These are phyloP conservation scores for Pichia sorboxylosa DNA, from an alignment of 1,139 yeast species.

Conservation along the genomic window DNA sequence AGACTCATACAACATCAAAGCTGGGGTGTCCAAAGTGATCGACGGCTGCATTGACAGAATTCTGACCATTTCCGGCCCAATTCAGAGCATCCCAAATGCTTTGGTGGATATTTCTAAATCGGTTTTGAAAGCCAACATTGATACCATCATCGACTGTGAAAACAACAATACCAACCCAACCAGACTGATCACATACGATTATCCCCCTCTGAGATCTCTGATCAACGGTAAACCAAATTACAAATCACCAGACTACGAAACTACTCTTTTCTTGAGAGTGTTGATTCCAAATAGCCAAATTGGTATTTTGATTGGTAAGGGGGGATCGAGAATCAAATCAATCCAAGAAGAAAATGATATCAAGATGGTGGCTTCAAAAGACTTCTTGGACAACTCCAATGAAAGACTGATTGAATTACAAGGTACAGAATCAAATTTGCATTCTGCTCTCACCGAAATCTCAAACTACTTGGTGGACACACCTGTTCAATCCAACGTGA, in stretches of 20 bases:
- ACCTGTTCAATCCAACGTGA: constrained; percentile 45
- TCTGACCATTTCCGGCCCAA: constrained; percentile 69
- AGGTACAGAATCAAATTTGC: constrained; percentile 60
- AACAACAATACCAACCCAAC: constrained; percentile 19
- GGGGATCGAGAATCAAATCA: constrained; percentile 70
- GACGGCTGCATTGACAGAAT: constrained; percentile 81
- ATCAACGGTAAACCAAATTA: constrained; percentile 35
- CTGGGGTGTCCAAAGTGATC: constrained; percentile 76
- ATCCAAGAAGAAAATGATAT: constrained; percentile 62
- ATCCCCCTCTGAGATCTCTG: constrained; percentile 53
- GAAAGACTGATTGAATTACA: constrained; percentile 86
- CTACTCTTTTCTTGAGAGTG: constrained; percentile 51
- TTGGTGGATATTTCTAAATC: constrained; percentile 63
- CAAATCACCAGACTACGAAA: constrained; percentile 29
- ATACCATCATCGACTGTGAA: constrained; percentile 14
- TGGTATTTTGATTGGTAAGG: constrained; percentile 85
- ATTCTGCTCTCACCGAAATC: constrained; percentile 46
- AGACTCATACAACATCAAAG: constrained; percentile 69
- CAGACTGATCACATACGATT: constrained; percentile 31
- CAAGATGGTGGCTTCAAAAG: constrained; percentile 82
- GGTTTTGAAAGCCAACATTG: constrained; percentile 30
- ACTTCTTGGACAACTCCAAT: constrained; percentile 70
- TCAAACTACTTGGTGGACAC: constrained; percentile 70
- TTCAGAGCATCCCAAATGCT: constrained; percentile 64
- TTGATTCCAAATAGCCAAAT: constrained; percentile 78